These are phyloP conservation scores for Globisporangium paroecandrum DNA, from an alignment of 352 stramenopile genomes.

Conservation along the genomic window DNA sequence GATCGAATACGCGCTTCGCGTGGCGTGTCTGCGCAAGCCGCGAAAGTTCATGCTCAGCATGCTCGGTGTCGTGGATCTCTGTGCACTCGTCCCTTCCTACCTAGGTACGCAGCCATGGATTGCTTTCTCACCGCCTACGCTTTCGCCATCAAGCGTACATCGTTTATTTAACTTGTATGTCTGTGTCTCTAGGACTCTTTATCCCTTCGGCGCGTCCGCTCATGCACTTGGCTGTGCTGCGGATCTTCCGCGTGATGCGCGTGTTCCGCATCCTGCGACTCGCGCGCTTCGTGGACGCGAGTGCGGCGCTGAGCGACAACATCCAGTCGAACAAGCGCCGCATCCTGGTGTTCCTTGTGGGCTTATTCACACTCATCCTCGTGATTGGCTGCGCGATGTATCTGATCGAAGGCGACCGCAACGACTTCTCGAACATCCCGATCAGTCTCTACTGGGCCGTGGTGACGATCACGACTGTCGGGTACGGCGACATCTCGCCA, in stretches of 20 bases:
- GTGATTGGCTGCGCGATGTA: conserved; percentile 85
- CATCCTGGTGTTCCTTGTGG: conserved; percentile 74
- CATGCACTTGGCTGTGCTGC: conserved; percentile 69
- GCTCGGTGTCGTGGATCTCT: conserved; percentile 75
- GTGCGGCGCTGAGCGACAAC: conserved; percentile 65
- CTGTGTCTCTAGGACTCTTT: conserved; percentile 31
- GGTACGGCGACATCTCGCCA: conserved; percentile 83
- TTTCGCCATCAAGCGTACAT: neutral
- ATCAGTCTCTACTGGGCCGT: conserved; percentile 87
- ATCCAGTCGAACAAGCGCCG: conserved; percentile 78
- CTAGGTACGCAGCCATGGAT: conserved; percentile 32
- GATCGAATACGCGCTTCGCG: conserved; percentile 67
- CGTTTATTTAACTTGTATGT: neutral
- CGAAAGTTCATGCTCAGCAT: conserved; percentile 63
- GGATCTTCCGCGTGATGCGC: conserved; percentile 76
- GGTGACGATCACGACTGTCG: conserved; percentile 86
- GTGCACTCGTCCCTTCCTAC: conserved; percentile 76
- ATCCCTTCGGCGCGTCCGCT: conserved; percentile 59
- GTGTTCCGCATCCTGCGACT: conserved; percentile 75
- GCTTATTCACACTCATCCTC: conserved; percentile 68
- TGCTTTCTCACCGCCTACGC: neutral
- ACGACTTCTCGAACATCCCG: conserved; percentile 82
- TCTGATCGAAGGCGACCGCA: conserved; percentile 67
- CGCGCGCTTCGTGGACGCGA: conserved; percentile 71
- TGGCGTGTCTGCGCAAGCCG: conserved; percentile 60